A percentile compares a stretch with the other conserved stretches of the same genome.
phyloP scores from a whole-genome alignment of 23 red algal species.

The Gracilaria vermiculophylla region DNA sequence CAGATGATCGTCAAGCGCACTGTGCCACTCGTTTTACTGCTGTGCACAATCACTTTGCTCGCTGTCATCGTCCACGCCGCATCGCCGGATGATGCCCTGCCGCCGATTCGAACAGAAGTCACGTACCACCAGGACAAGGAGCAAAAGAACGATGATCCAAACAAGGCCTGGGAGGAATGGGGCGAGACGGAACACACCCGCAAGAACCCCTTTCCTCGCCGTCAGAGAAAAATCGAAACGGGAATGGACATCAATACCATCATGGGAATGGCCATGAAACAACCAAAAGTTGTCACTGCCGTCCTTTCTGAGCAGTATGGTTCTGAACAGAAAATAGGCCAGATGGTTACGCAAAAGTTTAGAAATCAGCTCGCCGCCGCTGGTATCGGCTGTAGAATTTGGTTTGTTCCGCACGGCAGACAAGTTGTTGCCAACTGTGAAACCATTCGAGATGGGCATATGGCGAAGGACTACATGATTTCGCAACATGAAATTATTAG shows the following conservation, averaged over 20 bases:
- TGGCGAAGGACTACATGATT: slow-evolving; percentile 65
- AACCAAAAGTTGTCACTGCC: slow-evolving; percentile 58
- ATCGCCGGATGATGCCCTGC: slow-evolving; percentile 3
- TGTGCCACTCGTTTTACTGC: not conserved
- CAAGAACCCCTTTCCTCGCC: slow-evolving; percentile 58
- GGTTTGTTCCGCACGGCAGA: slow-evolving; percentile 53
- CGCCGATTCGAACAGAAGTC: slow-evolving; percentile 47
- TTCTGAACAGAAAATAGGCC: slow-evolving; percentile 23
- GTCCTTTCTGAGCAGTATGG: slow-evolving; percentile 46
- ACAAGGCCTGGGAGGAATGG: slow-evolving; percentile 69
- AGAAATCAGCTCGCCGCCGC: slow-evolving; percentile 51
- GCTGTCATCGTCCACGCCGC: not conserved
- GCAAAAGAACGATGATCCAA: slow-evolving; percentile 34
- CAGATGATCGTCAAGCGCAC: not conserved
- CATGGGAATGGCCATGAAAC: slow-evolving; percentile 73
- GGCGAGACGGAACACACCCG: slow-evolving; percentile 35
- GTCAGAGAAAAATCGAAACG: slow-evolving; percentile 53
- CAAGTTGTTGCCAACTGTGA: slow-evolving; percentile 67
- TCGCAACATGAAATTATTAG: slow-evolving; percentile 53
- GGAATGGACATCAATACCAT: slow-evolving; percentile 67
- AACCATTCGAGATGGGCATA: slow-evolving; percentile 68
- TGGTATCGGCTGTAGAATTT: slow-evolving; percentile 50
- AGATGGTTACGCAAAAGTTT: slow-evolving; percentile 52
- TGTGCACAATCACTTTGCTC: not conserved
- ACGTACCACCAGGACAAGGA: not conserved